Evolutionary conservation across 768 basidiomycete genomes (phyloP).

Genomic region (Pisolithus tinctorius): DNA sequence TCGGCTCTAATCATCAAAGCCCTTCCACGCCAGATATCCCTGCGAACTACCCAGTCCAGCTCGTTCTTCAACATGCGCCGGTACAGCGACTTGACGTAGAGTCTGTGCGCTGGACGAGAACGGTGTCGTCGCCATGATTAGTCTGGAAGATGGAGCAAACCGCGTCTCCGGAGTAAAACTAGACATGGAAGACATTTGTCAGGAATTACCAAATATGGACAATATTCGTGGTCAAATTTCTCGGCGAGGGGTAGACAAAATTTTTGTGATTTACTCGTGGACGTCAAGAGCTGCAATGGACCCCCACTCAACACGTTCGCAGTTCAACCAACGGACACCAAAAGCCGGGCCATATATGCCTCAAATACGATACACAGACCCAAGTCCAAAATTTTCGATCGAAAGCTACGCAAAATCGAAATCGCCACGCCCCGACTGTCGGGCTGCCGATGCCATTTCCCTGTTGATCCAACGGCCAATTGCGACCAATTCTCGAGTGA

Average conservation of each 20-base stretch:
- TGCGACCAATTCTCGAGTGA: constrained; percentile 72
- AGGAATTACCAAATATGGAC: constrained; percentile 12
- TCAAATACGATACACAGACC: constrained; percentile 40
- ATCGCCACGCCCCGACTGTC: constrained; percentile 8
- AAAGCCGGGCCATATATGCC: constrained; percentile 56
- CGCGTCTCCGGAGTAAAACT: not conserved
- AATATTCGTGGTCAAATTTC: not conserved
- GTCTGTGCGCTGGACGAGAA: constrained; percentile 72
- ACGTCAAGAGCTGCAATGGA: constrained; percentile 44
- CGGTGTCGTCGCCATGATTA: constrained; percentile 46
- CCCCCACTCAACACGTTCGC: constrained; percentile 67
- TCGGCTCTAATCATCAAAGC: constrained; percentile 85
- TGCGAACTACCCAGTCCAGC: constrained; percentile 82
- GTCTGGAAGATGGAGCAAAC: constrained; percentile 1
- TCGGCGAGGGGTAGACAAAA: not conserved
- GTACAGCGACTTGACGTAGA: constrained; percentile 90
- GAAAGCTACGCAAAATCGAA: constrained; percentile 39
- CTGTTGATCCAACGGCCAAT: constrained; percentile 45
- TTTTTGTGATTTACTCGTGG: not conserved
- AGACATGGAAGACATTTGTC: constrained; percentile 2
- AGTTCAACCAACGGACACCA: constrained; percentile 68
- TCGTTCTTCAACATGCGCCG: constrained; percentile 80
- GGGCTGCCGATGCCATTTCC: constrained; percentile 7
- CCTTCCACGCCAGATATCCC: constrained; percentile 80
- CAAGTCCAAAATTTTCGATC: constrained; percentile 32